Evolutionary conservation across 2,329 filamentous ascomycete species (phyloP).

Genomic region (Botrytis porri): DNA sequence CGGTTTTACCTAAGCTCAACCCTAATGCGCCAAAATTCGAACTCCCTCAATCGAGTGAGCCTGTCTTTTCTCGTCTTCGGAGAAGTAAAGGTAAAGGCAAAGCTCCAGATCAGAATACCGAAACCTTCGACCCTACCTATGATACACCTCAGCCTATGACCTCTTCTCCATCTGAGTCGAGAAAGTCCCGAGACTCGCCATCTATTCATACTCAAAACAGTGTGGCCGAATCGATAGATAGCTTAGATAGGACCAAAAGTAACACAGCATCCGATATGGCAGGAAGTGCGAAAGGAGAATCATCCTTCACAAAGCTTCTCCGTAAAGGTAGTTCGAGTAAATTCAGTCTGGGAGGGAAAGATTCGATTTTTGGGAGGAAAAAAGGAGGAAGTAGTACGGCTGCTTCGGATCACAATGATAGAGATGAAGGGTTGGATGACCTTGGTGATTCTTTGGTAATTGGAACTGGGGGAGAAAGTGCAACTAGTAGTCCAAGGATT

Average conservation of each 20-base stretch:
- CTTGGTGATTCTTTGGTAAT: slow-evolving; percentile 46
- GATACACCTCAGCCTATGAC: slow-evolving; percentile 37
- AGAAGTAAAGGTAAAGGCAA: slow-evolving; percentile 44
- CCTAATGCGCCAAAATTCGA: slow-evolving; percentile 88
- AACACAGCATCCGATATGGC: slow-evolving; percentile 55
- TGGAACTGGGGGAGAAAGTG: slow-evolving; percentile 8
- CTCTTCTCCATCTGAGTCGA: slow-evolving; percentile 49
- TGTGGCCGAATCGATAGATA: slow-evolving; percentile 48
- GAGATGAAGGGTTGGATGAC: slow-evolving; percentile 55
- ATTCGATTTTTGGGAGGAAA: slow-evolving; percentile 51
- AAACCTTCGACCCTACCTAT: slow-evolving; percentile 35
- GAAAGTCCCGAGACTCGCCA: slow-evolving; percentile 54
- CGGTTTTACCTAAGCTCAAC: slow-evolving; percentile 65
- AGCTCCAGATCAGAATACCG: slow-evolving; percentile 40
- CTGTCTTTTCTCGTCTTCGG: slow-evolving; percentile 54
- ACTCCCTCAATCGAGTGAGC: slow-evolving; percentile 47
- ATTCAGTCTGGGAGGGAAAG: slow-evolving; percentile 57
- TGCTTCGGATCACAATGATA: slow-evolving; percentile 55
- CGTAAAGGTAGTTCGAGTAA: slow-evolving; percentile 65
- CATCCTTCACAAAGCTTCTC: slow-evolving; percentile 55
- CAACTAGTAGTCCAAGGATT: slow-evolving; percentile 53
- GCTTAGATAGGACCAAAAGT: slow-evolving; percentile 53
- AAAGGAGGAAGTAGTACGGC: slow-evolving; percentile 54
- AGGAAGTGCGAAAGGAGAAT: slow-evolving; percentile 47
- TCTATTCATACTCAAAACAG: slow-evolving; percentile 59